Percentiles rank a stretch among this genome's conserved stretches.
Conservation (phyloP, 306 rosid species). For the Cajanus cajan region DNA sequence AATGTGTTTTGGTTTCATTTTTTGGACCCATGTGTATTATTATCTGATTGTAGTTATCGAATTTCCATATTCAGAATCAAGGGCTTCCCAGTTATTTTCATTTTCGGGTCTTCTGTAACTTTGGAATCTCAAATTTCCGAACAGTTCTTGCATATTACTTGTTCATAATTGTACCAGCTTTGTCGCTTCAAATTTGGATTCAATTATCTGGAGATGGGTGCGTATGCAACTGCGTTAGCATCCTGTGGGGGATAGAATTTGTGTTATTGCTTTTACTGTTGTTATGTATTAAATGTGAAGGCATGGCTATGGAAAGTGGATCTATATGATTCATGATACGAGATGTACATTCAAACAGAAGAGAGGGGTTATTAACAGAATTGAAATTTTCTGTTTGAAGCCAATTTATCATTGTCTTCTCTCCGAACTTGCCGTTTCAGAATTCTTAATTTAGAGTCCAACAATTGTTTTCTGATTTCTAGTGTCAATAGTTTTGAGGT, state of each 20-base stretch:
- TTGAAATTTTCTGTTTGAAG: not conserved
- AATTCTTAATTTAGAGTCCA: not conserved
- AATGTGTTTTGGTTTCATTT: not conserved
- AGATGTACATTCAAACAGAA: not conserved
- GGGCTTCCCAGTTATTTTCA: not conserved
- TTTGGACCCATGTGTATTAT: not conserved
- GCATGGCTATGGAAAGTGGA: not conserved
- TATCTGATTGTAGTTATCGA: not conserved
- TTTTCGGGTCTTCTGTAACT: not conserved
- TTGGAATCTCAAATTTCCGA: not conserved
- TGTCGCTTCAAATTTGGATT: not conserved
- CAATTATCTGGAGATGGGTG: not conserved
- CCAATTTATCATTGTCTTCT: not conserved
- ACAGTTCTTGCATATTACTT: not conserved
- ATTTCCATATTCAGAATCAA: not conserved
- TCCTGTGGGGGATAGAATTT: not conserved
- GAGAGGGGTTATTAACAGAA: not conserved
- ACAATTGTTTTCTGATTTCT: not conserved
- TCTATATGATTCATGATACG: not conserved
- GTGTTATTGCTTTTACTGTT: not conserved
- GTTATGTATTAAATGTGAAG: not conserved
- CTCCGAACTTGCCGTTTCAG: not conserved
- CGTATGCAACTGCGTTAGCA: not conserved
- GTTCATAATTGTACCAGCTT: not conserved
- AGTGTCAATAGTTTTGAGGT: not conserved